Evolutionary conservation across 345 rosid genomes (phyloP).

Genomic region (Abelmoschus esculentus): DNA sequence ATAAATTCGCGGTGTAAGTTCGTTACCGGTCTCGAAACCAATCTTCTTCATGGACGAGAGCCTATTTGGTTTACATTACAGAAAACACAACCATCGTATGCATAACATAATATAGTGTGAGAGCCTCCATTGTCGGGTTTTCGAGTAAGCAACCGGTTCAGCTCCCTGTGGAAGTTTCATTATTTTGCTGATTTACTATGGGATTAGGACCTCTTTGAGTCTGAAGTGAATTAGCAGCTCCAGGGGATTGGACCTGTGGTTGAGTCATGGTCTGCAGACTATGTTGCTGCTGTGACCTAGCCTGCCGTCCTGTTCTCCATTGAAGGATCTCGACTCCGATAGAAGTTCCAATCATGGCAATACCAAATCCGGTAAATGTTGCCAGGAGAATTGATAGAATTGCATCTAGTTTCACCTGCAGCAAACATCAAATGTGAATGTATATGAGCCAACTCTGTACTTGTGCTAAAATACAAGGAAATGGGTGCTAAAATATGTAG

Average conservation of each 20-base stretch:
- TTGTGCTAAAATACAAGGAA: background rate
- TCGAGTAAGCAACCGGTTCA: constrained; percentile 4
- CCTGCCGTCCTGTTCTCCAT: constrained; percentile 58
- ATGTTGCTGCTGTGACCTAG: constrained; percentile 21
- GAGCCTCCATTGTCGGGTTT: background rate
- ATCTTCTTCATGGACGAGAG: background rate
- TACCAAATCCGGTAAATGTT: constrained; percentile 78
- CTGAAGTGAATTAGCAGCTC: constrained; percentile 15
- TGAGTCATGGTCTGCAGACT: constrained; percentile 13
- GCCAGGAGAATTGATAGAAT: constrained; percentile 70
- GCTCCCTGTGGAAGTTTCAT: constrained; percentile 14
- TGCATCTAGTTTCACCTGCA: constrained; percentile 58
- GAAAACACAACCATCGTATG: background rate
- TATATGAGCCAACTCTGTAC: too few relatives aligned
- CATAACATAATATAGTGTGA: background rate
- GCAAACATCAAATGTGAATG: background rate
- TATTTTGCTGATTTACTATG: constrained; percentile 10
- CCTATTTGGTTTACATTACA: constrained; percentile 13
- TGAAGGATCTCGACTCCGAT: constrained; percentile 64
- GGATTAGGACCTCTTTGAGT: constrained; percentile 1
- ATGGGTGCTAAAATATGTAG: background rate
- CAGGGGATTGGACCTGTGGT: constrained; percentile 32
- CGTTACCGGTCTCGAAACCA: background rate
- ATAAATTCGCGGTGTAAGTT: too few relatives aligned
- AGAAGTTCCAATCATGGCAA: constrained; percentile 79